Conservation (phyloP, 176 grass and related monocot species). For the Oropetium thomaeum region DNA sequence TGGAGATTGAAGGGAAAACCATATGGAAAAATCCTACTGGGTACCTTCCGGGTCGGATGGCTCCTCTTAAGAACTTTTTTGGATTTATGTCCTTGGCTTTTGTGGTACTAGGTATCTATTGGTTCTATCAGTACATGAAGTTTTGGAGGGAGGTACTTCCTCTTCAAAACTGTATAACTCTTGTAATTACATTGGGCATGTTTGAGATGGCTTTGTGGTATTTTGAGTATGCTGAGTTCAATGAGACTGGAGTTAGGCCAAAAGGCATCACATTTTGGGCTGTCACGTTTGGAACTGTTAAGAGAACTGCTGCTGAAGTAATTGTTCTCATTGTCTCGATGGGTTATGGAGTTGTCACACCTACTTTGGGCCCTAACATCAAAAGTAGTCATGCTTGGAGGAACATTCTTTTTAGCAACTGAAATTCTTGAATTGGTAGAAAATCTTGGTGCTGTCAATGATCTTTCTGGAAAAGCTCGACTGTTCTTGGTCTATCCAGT, state of each 20-base stretch:
- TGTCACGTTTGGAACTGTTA: constrained; percentile 87
- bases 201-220: constrained; percentile 98
- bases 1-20: constrained; percentile 91
- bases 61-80: constrained; percentile 94
- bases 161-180: constrained; percentile 98
- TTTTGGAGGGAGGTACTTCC: constrained; percentile 97
- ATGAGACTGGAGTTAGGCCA: constrained; percentile 76
- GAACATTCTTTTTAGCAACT: constrained; percentile 93
- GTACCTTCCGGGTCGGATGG: constrained; percentile 93
- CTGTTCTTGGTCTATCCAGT: constrained; percentile 95
- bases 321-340: constrained; percentile 94
- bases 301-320: constrained; percentile 79
- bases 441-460: constrained; percentile 94
- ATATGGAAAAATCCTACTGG: constrained; percentile 98
- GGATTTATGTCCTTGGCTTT: constrained; percentile 94
- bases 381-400: constrained; percentile 93
- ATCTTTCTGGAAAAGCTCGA: constrained; percentile 94
- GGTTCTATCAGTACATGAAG: constrained; percentile 97
- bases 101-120: constrained; percentile 78
- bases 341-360: constrained; percentile 92
- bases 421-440: constrained; percentile 97
- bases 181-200: constrained; percentile 97
- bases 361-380: constrained; percentile 92
- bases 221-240: constrained; percentile 98
- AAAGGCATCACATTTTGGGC: constrained; percentile 98